These are phyloP conservation scores for Phytophthora tentaculata DNA, from an alignment of 352 stramenopile genomes.

Conservation along the genomic window DNA sequence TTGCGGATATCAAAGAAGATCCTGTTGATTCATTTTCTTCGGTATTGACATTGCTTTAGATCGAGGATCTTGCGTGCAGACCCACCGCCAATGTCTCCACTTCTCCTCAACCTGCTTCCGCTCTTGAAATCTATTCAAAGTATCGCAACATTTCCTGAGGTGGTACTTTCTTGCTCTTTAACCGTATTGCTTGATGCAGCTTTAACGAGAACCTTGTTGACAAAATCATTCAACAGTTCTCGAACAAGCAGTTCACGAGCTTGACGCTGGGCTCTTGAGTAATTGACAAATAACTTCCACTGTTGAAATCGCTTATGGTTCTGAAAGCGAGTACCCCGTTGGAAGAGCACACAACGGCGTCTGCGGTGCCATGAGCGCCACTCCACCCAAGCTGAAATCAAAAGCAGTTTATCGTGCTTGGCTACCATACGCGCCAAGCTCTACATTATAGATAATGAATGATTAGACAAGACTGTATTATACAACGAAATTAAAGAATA, in stretches of 20 bases:
- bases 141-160: background rate
- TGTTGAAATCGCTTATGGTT: constrained; percentile 9
- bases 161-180: background rate
- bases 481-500: too few species aligned
- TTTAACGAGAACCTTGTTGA: background rate
- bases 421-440: constrained; percentile 2
- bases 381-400: constrained; percentile 25
- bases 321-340: constrained; percentile 14
- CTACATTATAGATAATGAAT: too few species aligned
- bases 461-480: too few species aligned
- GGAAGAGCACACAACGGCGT: constrained; percentile 16
- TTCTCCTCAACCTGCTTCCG: too few species aligned
- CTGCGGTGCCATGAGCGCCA: constrained; percentile 22
- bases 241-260: background rate
- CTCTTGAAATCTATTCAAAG: too few species aligned
- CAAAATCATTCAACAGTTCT: constrained; percentile 12
- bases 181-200: background rate
- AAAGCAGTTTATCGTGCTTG: constrained; percentile 10
- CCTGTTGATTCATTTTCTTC: too few species aligned
- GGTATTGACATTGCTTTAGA: too few species aligned
- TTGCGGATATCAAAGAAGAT: too few species aligned
- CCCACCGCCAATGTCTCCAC: too few species aligned
- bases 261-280: constrained; percentile 11
- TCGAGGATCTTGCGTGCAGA: too few species aligned
- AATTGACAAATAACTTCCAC: constrained; percentile 14